Base-by-base conservation (phyloP, 352 stramenopile species). In the Pythium pectinolyticum region DNA sequence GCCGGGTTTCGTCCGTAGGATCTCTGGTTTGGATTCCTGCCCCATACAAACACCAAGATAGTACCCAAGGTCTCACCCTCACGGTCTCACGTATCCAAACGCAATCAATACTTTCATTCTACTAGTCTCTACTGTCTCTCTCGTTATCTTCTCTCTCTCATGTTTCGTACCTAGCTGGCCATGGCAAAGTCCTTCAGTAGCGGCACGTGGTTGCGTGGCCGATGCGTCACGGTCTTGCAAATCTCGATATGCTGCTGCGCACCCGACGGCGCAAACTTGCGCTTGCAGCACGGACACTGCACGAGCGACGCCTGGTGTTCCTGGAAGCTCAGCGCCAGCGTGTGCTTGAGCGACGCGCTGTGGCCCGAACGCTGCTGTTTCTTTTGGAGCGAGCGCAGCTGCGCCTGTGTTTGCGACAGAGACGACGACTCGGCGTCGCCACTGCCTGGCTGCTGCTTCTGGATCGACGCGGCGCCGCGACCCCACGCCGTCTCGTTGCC, bases 221-320 rank as follows among this genome's bases (percentile, higher is more conserved):
- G 81, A 46, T 95, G 88, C 61, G 92, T 81, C 1, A 95, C 86
- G 5, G 72, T 77, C 64, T 88, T 89, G 75, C 86, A 95, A 50
- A 95, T 95, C 1, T 77, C 80, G 52, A 95, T 95, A 61, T 95
- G 86, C 58, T 95, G 77, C 59, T 95, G 81, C 5, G 81, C 86
- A 9, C 86, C 86, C 0, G 83, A 90, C 5, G 86, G 86, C 3
- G 86, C 86, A 51, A 95, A 95, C 54, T 86, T 91, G 28, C 86
- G 82, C 40, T 77, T 67, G 61, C 86, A 95, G 59, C 81, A 89
- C 37, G 86, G 86, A 57, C 86, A 95, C n/a, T 84, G 58, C 15
- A 95, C 83, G 27, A 95, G 73, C 11, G 79, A 85, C 8, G 86
- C 80, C 62, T 95, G 84, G 52, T 95, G 74, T 56, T 92, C 83